Base-by-base conservation (phyloP, 805 yeast genomes). In the Saccharomycopsis sp. region DNA sequence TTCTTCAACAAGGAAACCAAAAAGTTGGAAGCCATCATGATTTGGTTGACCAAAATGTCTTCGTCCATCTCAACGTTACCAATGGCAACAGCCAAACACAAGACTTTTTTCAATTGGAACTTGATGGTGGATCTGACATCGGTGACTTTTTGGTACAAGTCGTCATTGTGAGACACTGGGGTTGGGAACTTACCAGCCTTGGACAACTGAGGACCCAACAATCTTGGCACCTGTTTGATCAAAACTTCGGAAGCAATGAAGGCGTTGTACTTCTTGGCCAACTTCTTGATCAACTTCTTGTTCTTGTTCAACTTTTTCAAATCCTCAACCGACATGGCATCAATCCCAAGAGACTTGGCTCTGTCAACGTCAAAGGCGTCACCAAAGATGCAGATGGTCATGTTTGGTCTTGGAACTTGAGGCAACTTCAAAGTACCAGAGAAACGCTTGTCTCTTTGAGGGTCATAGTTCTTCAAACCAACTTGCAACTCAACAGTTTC, bases 101-200 rank as follows among this genome's bases (percentile, higher is more conserved):
- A 77, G 62, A 92, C 99, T 83, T 92, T 92, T 88, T 92, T 92
- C 76, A 92, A 82, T 78, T 92, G 99, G 94, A 92, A 92, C 85
- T 89, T 92, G 79, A 92, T 87, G 80, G 99, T 92, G 56, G 98
- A 88, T 77, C 82, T 88, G 62, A 92, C 97, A 67, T 92, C 99
- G 62, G 74, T 79, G 62, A 92, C 92, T 85, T 89, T 92, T 58
- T 77, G 65, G 80, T 85, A 84, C 67, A 92, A 80, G 70, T 92
- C 98, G 68, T 92, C 99, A 71, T 84, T 77, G 84, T 92, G 98
- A 55, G 99, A 92, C 61, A 92, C 98, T 74, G 99, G 99, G 69
- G 97, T 89, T 72, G 99, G 99, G 96, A 92, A 92, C 89, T 92
- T 92, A 83, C 98, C 98, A 67, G 96, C 97, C 84, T 92, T 92